These are phyloP conservation scores for Schizophyllum commune DNA, from an alignment of 1,284 basidiomycete genomes.

Conservation along the genomic window DNA sequence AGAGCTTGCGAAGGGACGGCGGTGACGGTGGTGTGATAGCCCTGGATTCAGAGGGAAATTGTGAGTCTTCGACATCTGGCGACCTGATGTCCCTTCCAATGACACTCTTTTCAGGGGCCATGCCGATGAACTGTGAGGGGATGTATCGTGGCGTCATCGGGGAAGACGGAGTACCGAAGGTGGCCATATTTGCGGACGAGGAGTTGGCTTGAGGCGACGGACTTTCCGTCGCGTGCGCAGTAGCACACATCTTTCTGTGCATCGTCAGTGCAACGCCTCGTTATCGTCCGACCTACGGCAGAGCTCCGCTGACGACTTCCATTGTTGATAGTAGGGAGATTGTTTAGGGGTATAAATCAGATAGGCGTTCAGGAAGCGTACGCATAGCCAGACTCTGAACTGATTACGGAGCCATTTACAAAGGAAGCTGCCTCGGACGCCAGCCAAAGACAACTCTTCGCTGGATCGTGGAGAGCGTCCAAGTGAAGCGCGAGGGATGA, in stretches of 20 bases:
- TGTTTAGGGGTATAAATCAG: too few species aligned
- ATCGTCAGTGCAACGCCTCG: too few species aligned
- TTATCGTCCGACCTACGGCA: too few species aligned
- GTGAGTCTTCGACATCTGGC: conserved; percentile 25
- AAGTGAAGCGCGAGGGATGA: neutral
- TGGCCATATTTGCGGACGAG: conserved; percentile 74
- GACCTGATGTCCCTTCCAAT: conserved; percentile 2
- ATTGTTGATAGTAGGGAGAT: too few species aligned
- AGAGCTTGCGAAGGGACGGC: conserved; percentile 46
- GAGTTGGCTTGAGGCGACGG: conserved; percentile 5
- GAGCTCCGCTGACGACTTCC: too few species aligned
- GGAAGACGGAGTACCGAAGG: conserved; percentile 57
- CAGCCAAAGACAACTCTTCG: neutral
- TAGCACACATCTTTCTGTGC: too few species aligned
- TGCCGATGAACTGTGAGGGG: conserved; percentile 65
- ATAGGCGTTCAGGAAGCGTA: neutral
- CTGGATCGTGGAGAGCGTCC: neutral
- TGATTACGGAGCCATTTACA: neutral
- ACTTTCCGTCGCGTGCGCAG: too few species aligned
- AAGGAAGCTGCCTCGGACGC: neutral
- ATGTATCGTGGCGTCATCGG: conserved; percentile 78
- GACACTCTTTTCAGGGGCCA: conserved; percentile 37
- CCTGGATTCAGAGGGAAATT: conserved; percentile 55
- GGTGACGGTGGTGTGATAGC: conserved; percentile 69
- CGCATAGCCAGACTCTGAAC: neutral